These are phyloP conservation scores for Monilinia fructigena DNA, from an alignment of 2,329 filamentous ascomycete genomes.

Conservation along the genomic window DNA sequence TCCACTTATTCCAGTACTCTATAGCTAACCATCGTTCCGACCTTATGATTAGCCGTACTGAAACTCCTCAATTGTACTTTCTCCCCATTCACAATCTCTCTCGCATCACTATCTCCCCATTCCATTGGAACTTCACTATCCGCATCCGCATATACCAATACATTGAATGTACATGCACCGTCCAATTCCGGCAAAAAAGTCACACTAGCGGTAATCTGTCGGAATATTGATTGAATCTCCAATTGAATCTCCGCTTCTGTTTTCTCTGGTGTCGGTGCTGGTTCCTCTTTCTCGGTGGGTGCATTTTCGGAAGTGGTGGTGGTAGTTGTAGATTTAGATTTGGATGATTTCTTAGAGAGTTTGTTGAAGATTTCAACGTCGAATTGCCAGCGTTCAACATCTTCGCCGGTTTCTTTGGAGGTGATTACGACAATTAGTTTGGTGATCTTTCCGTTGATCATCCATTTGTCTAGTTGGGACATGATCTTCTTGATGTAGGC, in stretches of 20 bases:
- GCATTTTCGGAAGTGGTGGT: slow-evolving; percentile 64
- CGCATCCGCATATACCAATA: slow-evolving; percentile 94
- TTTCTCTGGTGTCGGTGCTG: slow-evolving; percentile 60
- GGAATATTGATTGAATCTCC: slow-evolving; percentile 94
- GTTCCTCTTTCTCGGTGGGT: slow-evolving; percentile 43
- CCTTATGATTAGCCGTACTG: slow-evolving; percentile 89
- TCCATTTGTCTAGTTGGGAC: slow-evolving; percentile 96
- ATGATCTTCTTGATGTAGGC: slow-evolving; percentile 99
- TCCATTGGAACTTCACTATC: slow-evolving; percentile 96
- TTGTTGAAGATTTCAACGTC: slow-evolving; percentile 60
- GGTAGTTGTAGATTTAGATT: slow-evolving; percentile 32
- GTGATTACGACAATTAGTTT: slow-evolving; percentile 97
- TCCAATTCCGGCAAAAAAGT: slow-evolving; percentile 93
- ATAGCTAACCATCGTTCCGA: slow-evolving; percentile 96
- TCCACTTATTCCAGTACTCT: slow-evolving; percentile 49
- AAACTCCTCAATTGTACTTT: slow-evolving; percentile 94
- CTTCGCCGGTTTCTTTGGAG: slow-evolving; percentile 93
- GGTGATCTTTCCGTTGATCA: slow-evolving; percentile 93
- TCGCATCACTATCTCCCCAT: slow-evolving; percentile 97
- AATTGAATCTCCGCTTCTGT: slow-evolving; percentile 91
- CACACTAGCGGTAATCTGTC: slow-evolving; percentile 95
- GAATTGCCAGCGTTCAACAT: slow-evolving; percentile 97
- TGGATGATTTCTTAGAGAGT: slow-evolving; percentile 45
- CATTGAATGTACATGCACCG: slow-evolving; percentile 97
- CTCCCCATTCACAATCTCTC: slow-evolving; percentile 90